These are phyloP conservation scores for Penicillium thymicola DNA, from an alignment of 2,329 filamentous ascomycete genomes.

Conservation along the genomic window DNA sequence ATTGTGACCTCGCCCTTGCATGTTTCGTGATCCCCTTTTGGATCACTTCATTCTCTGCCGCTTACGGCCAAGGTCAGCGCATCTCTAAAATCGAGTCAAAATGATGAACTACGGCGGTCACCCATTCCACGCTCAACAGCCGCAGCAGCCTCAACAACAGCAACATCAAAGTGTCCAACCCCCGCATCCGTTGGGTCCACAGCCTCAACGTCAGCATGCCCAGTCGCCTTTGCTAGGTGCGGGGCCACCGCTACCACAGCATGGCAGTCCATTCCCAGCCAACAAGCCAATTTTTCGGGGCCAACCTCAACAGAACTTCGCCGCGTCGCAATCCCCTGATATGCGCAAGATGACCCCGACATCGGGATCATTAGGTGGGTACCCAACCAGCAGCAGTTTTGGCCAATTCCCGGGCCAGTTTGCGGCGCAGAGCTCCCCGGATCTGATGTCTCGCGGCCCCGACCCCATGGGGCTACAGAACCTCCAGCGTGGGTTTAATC, in stretches of 20 bases:
- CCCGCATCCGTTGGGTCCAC: slow-evolving; percentile 20
- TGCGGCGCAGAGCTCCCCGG: slow-evolving; percentile 28
- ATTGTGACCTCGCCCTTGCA: slow-evolving; percentile 8
- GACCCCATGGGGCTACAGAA: slow-evolving; percentile 31
- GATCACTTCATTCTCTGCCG: slow-evolving; percentile 13
- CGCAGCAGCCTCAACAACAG: slow-evolving; percentile 19
- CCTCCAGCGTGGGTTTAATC: slow-evolving; percentile 30
- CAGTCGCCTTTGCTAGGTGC: slow-evolving; percentile 31
- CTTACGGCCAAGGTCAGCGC: slow-evolving; percentile 14
- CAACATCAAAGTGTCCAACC: slow-evolving; percentile 22
- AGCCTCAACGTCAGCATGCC: slow-evolving; percentile 27
- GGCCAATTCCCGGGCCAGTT: slow-evolving; percentile 30
- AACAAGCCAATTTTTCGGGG: slow-evolving; percentile 29
- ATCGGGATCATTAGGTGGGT: slow-evolving; percentile 29
- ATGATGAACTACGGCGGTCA: slow-evolving; percentile 39
- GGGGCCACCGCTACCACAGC: slow-evolving; percentile 24
- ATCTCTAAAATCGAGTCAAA: slow-evolving; percentile 17
- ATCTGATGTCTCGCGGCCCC: slow-evolving; percentile 27
- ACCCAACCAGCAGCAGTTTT: slow-evolving; percentile 28
- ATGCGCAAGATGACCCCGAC: slow-evolving; percentile 35
- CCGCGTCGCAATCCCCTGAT: slow-evolving; percentile 29
- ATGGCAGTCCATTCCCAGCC: slow-evolving; percentile 25
- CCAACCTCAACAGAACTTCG: slow-evolving; percentile 27
- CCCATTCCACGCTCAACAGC: slow-evolving; percentile 28
- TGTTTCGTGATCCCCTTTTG: slow-evolving; percentile 8